Percentiles rank a stretch among this genome's conserved stretches.
Conservation (phyloP, 805 yeast species). For the Zygosaccharomyces kombuchaensis region DNA sequence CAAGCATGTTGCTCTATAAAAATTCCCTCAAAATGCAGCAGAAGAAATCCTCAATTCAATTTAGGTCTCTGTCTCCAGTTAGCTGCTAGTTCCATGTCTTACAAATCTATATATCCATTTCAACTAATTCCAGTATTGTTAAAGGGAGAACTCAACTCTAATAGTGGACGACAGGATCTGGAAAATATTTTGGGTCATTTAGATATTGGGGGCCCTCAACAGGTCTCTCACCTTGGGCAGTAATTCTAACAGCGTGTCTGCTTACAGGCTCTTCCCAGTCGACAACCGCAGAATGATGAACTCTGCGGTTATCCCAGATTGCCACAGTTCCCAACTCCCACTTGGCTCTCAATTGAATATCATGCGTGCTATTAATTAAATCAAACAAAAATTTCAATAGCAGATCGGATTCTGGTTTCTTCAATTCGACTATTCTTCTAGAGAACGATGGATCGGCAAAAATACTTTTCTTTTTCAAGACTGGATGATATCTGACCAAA, state of each 20-base stretch:
- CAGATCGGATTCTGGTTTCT: slow-evolving; percentile 61
- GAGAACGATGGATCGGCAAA: slow-evolving; percentile 58
- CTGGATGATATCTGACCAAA: slow-evolving; percentile 66
- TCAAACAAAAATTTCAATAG: slow-evolving; percentile 52
- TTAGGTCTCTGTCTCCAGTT: too few species aligned
- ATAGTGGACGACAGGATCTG: background rate
- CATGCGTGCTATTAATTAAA: slow-evolving; percentile 48
- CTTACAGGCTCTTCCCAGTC: slow-evolving; percentile 66
- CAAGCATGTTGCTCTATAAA: too few species aligned
- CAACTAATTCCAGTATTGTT: too few species aligned
- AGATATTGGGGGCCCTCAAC: slow-evolving; percentile 43
- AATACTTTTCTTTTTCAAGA: slow-evolving; percentile 54
- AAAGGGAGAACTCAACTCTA: too few species aligned
- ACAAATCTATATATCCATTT: too few species aligned
- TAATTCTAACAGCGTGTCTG: slow-evolving; percentile 68
- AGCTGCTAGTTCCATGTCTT: too few species aligned
- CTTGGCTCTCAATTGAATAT: slow-evolving; percentile 60
- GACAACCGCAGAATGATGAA: slow-evolving; percentile 61
- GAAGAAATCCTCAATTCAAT: too few species aligned
- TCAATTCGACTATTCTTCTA: slow-evolving; percentile 62
- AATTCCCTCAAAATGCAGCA: too few species aligned
- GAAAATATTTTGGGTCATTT: slow-evolving; percentile 11
- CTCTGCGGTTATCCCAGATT: slow-evolving; percentile 72
- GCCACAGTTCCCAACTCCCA: slow-evolving; percentile 70
- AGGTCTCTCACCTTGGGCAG: slow-evolving; percentile 72